Evolutionary conservation across 345 rosid genomes (phyloP), one percentile per base, ranked within the genome.

Genomic region (rapeseed (Brassica napus)): DNA sequence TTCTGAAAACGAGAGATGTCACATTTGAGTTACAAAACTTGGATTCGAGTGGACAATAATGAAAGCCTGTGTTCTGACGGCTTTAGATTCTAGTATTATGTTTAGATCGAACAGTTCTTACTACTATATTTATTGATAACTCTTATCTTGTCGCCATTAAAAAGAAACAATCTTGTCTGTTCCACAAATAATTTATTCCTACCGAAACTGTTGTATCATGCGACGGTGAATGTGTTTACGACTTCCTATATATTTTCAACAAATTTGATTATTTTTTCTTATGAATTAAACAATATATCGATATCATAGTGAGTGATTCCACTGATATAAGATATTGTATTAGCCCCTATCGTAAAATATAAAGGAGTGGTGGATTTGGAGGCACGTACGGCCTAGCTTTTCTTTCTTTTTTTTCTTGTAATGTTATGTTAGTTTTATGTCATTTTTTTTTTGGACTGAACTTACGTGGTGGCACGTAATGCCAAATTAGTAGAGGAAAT

Each of bases 1-100:
- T 66, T 66, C 72, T 28, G 79, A 79, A 68, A 74, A 74, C 35
- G 79, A 74, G 60, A 74, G 60, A 74, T 79, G 78, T 79, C 82
- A 64, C 68, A 16, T 60, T 23, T 32, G 68, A 49, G 37, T 68
- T 68, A 68, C 26, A 24, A 68, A 61, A 35, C 65, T 68, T 68
- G 82, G 78, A 74, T 16, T 35, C 31, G 23, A 73, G 79, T 79
- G 66, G 74, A 62, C 70, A 68, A 62, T 73, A 68, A 55, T 73
- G 74, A 73, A 52, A 30, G 14, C 12, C 34, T 73, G n/a, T 73
- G 69, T 11, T 37, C 52, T 39, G 71, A 49, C 66, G 59, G 59
- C 72, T 71, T 14, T 24, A 21, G 1, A 39, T 24, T 54, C 60
- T 18, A 68, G 64, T 35, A 64, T 42, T 58, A 34, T 61, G 15